Conservation (phyloP, 2,329 filamentous ascomycete genomes). For the Trichoderma breve region DNA sequence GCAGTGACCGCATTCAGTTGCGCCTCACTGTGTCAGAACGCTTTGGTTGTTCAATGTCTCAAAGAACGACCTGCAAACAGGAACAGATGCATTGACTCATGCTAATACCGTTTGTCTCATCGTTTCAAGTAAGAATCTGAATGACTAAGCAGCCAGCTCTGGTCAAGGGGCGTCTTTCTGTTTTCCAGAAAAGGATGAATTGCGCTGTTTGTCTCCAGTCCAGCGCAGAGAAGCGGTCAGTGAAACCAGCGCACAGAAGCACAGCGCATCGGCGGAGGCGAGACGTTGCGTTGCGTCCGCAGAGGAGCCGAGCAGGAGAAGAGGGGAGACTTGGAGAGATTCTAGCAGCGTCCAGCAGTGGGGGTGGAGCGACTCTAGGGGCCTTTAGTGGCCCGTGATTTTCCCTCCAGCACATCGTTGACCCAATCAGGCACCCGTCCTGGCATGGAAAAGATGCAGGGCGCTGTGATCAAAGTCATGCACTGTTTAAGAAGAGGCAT, state of each 20-base stretch:
- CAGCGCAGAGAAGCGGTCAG: constrained; percentile 20
- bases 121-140: not conserved
- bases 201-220: constrained; percentile 5
- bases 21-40: constrained; percentile 1
- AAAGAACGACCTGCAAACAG: not conserved
- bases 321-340: not conserved
- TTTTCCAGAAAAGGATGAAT: not conserved
- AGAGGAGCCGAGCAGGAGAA: not conserved
- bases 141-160: not conserved
- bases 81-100: not conserved
- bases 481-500: constrained; percentile 15
- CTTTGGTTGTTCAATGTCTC: not conserved
- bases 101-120: not conserved
- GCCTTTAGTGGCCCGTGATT: constrained; percentile 3
- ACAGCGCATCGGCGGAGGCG: constrained; percentile 1
- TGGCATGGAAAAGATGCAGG: constrained; percentile 2
- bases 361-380: constrained; percentile 15
- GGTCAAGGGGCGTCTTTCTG: not conserved
- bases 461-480: constrained; percentile 7
- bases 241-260: not conserved
- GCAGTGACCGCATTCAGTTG: constrained; percentile 5
- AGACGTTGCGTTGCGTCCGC: constrained; percentile 10
- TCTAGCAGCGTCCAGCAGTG: constrained; percentile 11
- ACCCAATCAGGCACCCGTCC: constrained; percentile 19
- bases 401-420: not conserved